These are phyloP conservation scores for Mucor racemosus DNA, from an alignment of 371 early-diverging fungal species.

Conservation along the genomic window DNA sequence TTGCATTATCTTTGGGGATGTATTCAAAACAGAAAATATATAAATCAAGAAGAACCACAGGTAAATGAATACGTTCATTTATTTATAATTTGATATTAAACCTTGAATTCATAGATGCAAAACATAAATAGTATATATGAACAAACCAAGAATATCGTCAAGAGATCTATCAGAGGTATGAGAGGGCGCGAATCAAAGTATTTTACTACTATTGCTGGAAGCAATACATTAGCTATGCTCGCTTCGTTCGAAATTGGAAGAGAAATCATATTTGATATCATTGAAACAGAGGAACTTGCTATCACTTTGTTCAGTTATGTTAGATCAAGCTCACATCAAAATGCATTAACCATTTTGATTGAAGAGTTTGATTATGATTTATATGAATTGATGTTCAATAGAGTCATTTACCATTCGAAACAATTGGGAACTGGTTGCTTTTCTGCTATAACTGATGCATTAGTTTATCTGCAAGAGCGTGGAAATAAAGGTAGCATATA, in stretches of 20 bases:
- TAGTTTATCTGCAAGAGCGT: constrained; percentile 12
- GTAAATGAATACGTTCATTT: neutral
- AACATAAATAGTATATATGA: neutral
- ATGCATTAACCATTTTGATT: constrained; percentile 13
- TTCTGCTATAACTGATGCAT: constrained; percentile 9
- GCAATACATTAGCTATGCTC: constrained; percentile 16
- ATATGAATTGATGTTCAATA: constrained; percentile 16
- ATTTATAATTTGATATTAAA: neutral
- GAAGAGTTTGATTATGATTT: constrained; percentile 11
- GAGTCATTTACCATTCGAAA: constrained; percentile 12
- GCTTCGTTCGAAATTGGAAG: constrained; percentile 13
- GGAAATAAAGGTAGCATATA: constrained; percentile 2
- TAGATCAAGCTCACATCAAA: constrained; percentile 1
- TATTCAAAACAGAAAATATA: neutral
- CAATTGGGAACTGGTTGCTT: constrained; percentile 9
- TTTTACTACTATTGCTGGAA: constrained; percentile 20
- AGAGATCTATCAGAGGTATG: neutral
- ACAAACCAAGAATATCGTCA: neutral
- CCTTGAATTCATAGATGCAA: neutral
- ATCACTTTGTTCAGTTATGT: constrained; percentile 15
- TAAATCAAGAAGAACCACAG: neutral
- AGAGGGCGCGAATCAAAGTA: neutral
- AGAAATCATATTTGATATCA: neutral
- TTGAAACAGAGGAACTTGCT: constrained; percentile 5
- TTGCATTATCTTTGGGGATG: constrained; percentile 10